These are phyloP conservation scores for Tagetes erecta DNA, from an alignment of 129 eudicot genomes.

Conservation along the genomic window DNA sequence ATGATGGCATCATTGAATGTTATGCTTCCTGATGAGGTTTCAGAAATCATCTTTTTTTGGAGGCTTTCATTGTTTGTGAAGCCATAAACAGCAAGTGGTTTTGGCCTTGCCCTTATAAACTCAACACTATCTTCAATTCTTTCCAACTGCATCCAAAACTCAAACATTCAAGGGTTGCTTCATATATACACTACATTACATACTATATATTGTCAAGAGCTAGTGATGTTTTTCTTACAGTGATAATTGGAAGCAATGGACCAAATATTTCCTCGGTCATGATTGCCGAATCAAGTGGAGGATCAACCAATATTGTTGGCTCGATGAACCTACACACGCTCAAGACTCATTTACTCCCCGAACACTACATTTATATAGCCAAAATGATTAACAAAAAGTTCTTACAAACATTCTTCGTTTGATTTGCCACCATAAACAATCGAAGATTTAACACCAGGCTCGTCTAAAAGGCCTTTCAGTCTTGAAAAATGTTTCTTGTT, in stretches of 20 bases:
- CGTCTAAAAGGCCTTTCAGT: slow-evolving; percentile 54
- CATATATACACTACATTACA: no score
- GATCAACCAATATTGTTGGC: slow-evolving; percentile 87
- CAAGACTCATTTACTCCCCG: not conserved
- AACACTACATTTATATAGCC: not conserved
- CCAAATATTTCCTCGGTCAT: slow-evolving; percentile 96
- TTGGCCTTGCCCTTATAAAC: slow-evolving; percentile 66
- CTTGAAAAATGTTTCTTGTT: slow-evolving; percentile 63
- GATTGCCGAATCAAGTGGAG: slow-evolving; percentile 68
- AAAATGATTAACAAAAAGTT: not conserved
- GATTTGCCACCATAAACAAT: slow-evolving; percentile 66
- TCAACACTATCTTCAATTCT: slow-evolving; percentile 70
- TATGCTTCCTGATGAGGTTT: slow-evolving; percentile 76
- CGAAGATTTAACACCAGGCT: slow-evolving; percentile 58
- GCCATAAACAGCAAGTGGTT: slow-evolving; percentile 77
- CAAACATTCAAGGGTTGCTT: slow-evolving; percentile 11
- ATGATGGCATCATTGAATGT: slow-evolving; percentile 72
- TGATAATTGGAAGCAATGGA: slow-evolving; percentile 86
- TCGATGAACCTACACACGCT: slow-evolving; percentile 60
- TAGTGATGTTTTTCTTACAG: slow-evolving; percentile 42
- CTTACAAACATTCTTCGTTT: slow-evolving; percentile 75
- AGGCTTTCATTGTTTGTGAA: slow-evolving; percentile 63
- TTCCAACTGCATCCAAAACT: slow-evolving; percentile 53
- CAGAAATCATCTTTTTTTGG: slow-evolving; percentile 45
- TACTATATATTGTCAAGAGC: no score